Conservation (phyloP, 768 basidiomycete species). For the Agrocybe pediades region DNA sequence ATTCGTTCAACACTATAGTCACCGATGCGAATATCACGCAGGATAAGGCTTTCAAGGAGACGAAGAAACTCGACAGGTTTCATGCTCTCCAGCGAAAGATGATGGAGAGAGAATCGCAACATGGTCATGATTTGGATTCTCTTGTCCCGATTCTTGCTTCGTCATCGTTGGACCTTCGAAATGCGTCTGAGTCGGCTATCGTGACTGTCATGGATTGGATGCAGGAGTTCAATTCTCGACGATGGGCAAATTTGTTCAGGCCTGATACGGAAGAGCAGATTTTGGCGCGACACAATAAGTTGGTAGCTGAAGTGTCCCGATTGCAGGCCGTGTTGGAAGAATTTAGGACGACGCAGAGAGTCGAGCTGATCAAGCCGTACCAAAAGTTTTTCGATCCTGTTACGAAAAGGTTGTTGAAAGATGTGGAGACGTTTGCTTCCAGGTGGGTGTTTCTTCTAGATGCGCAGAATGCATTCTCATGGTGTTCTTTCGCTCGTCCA, state of each 20-base stretch:
- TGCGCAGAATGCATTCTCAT: neutral
- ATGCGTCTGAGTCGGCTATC: constrained; percentile 29
- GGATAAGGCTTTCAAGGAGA: constrained; percentile 20
- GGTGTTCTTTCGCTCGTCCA: constrained; percentile 10
- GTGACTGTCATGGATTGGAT: constrained; percentile 33
- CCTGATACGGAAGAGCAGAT: constrained; percentile 20
- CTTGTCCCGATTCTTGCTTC: constrained; percentile 41
- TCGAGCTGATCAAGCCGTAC: constrained; percentile 40
- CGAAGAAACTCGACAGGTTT: constrained; percentile 22
- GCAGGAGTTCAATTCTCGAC: constrained; percentile 32
- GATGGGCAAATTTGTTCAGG: constrained; percentile 35
- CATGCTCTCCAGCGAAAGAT: constrained; percentile 28
- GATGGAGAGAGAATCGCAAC: constrained; percentile 33
- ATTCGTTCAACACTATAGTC: constrained; percentile 40
- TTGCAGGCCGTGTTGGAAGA: constrained; percentile 29
- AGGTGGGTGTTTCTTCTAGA: constrained; percentile 24
- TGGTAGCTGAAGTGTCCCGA: constrained; percentile 25
- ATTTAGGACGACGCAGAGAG: constrained; percentile 37
- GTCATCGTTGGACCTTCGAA: constrained; percentile 36
- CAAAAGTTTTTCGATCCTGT: constrained; percentile 41
- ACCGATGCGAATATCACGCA: constrained; percentile 30
- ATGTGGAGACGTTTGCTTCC: constrained; percentile 38
- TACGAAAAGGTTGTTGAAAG: constrained; percentile 30
- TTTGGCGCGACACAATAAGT: constrained; percentile 24
- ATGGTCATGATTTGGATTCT: constrained; percentile 43